Conservation (phyloP, 352 stramenopile genomes). For the Pythium angustatum region DNA sequence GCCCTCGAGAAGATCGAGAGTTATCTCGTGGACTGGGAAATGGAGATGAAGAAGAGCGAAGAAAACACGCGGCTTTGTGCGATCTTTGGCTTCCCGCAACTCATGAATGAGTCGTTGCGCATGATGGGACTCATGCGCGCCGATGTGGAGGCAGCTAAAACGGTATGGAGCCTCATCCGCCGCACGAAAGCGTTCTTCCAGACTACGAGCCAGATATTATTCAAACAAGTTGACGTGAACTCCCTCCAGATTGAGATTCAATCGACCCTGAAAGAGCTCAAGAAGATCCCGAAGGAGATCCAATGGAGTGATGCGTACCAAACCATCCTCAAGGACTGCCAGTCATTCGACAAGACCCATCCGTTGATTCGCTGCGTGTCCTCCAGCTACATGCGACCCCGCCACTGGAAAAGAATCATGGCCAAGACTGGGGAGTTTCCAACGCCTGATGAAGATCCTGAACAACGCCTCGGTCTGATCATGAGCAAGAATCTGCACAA, state of each 20-base stretch:
- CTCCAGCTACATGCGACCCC: constrained; percentile 89
- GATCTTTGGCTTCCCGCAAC: constrained; percentile 94
- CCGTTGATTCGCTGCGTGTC: constrained; percentile 76
- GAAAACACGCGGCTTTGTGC: constrained; percentile 91
- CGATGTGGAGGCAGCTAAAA: constrained; percentile 78
- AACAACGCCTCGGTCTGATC: constrained; percentile 90
- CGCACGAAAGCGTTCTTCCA: constrained; percentile 72
- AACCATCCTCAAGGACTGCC: constrained; percentile 74
- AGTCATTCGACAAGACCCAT: constrained; percentile 86
- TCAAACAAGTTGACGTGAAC: constrained; percentile 92
- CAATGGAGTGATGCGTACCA: constrained; percentile 92
- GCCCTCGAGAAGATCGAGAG: constrained; percentile 83
- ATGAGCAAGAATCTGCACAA: constrained; percentile 93
- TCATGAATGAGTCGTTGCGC: constrained; percentile 89
- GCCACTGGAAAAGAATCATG: constrained; percentile 94
- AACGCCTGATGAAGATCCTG: constrained; percentile 92
- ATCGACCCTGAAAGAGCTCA: constrained; percentile 92
- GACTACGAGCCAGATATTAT: constrained; percentile 81
- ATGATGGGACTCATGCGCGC: constrained; percentile 90
- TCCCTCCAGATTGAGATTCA: constrained; percentile 95
- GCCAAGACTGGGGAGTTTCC: constrained; percentile 89
- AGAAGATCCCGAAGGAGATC: constrained; percentile 92
- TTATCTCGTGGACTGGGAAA: constrained; percentile 81
- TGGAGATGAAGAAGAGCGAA: constrained; percentile 90
- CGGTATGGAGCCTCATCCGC: constrained; percentile 81